Evolutionary conservation across 108 stramenopile species (phyloP), one percentile per base, ranked within the genome.

Genomic region (Nitzschia palea): DNA sequence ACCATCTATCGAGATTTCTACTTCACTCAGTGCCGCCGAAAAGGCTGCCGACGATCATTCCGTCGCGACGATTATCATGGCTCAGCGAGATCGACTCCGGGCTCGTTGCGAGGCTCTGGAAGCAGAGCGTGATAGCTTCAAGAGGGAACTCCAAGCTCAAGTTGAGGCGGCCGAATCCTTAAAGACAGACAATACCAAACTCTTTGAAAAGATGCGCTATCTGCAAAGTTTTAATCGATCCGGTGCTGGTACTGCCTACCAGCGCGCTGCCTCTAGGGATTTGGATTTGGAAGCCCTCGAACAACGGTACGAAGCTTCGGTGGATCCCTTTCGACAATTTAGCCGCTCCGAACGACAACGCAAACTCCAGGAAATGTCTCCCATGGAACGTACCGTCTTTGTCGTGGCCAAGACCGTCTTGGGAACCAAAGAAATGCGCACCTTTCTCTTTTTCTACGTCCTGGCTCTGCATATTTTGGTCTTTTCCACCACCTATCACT

Each of bases 141-240:
- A 93, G 76, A 68, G 79, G 18, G 95, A 95, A 67, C 66, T 95
- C 55, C 89, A 92, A 58, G 74, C 70, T 15, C 91, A 93, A 74
- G 91, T 95, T 9, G 75, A 84, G 32, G 67, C 79, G 1, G 45
- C 82, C 1, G 95, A 95, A 68, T 80, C 83, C 1, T 70, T 93
- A 60, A 91, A 89, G 45, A 59, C 85, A 1, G 90, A 95, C 70
- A 95, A 95, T 64, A 86, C 90, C 5, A 95, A 93, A 54, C 82
- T 95, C 20, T 95, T 90, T 68, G 95, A 95, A 65, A 91, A 92
- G 63, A 89, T 95, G 66, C 78, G 95, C 0, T 95, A 93, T 68
- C 81, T 92, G 1, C 90, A 93, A 68, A 88, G 66, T 42, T 91
- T 73, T 50, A 82, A 78, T 34, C 48, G 75, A 50, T 27, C 29